A percentile compares a stretch with the other conserved stretches of the same genome.
These are phyloP conservation scores for Zoysia pacifica DNA, from an alignment of 176 grass and related monocot genomes.

Conservation along the genomic window DNA sequence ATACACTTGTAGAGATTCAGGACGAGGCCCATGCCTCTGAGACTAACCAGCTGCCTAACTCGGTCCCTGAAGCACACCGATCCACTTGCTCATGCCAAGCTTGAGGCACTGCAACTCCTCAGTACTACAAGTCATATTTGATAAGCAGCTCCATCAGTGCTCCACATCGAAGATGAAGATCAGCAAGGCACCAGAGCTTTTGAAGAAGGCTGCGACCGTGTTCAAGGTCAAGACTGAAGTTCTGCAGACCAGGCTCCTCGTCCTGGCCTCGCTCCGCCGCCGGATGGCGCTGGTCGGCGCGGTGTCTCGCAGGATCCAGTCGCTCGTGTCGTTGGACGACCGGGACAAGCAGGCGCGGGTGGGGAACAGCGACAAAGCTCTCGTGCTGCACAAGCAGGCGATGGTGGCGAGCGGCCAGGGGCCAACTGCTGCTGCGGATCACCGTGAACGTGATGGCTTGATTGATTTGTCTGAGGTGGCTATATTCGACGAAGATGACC, in stretches of 20 bases:
- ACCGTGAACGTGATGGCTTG: not conserved
- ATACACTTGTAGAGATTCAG: conserved; percentile 20
- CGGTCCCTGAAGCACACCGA: not conserved
- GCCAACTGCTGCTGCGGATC: not conserved
- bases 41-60: too few species aligned
- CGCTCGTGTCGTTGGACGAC: conserved; percentile 33
- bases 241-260: conserved; percentile 51
- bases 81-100: conserved; percentile 31
- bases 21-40: too few species aligned
- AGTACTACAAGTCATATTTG: not conserved
- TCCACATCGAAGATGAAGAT: conserved; percentile 48
- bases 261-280: conserved; percentile 53
- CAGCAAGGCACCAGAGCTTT: conserved; percentile 52
- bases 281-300: conserved; percentile 40
- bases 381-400: conserved; percentile 26
- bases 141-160: conserved; percentile 16
- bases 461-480: conserved; percentile 35
- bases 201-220: conserved; percentile 62
- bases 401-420: not conserved
- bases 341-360: conserved; percentile 1
- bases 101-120: not conserved
- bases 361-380: conserved; percentile 28
- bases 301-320: conserved; percentile 67
- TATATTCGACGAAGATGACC: conserved; percentile 21
- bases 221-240: conserved; percentile 58